These are phyloP conservation scores for Pyrus pyrifolia DNA, from an alignment of 306 rosid genomes.

Conservation along the genomic window DNA sequence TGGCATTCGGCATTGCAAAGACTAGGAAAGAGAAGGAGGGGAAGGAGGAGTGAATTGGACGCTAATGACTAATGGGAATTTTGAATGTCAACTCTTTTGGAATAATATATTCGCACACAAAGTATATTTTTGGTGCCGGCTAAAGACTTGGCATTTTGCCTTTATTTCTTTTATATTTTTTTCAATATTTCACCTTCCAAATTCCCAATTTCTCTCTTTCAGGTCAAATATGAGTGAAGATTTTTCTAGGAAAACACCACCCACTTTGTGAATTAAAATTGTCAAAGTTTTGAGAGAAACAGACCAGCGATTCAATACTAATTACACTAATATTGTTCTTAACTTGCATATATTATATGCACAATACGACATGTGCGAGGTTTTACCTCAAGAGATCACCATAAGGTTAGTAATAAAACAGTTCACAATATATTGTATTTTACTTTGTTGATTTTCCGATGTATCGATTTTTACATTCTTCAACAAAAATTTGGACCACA, in stretches of 20 bases:
- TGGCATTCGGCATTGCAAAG: conserved; percentile 25
- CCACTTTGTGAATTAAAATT: background rate
- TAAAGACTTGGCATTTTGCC: conserved; percentile 17
- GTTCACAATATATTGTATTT: background rate
- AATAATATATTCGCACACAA: background rate
- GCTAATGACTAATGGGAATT: conserved; percentile 24
- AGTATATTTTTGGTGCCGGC: conserved; percentile 45
- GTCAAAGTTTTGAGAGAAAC: background rate
- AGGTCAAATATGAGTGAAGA: conserved; percentile 28
- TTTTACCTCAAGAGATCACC: background rate
- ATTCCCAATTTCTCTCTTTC: conserved; percentile 1
- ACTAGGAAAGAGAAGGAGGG: conserved; percentile 20
- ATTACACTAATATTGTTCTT: too few species aligned
- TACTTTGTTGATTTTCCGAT: too few species aligned
- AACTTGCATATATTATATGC: too few species aligned
- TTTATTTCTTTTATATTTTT: background rate
- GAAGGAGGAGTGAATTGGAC: conserved; percentile 31
- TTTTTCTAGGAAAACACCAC: conserved; percentile 12
- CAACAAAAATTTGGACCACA: background rate
- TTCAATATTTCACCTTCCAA: background rate
- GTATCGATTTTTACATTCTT: background rate
- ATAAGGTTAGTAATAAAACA: too few species aligned
- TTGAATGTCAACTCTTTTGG: conserved; percentile 58
- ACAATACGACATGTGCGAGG: too few species aligned
- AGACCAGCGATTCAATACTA: too few species aligned